Percentiles rank a stretch among this genome's conserved stretches.
These are phyloP conservation scores for Lepidium africanum DNA, from an alignment of 345 rosid species.

Conservation along the genomic window DNA sequence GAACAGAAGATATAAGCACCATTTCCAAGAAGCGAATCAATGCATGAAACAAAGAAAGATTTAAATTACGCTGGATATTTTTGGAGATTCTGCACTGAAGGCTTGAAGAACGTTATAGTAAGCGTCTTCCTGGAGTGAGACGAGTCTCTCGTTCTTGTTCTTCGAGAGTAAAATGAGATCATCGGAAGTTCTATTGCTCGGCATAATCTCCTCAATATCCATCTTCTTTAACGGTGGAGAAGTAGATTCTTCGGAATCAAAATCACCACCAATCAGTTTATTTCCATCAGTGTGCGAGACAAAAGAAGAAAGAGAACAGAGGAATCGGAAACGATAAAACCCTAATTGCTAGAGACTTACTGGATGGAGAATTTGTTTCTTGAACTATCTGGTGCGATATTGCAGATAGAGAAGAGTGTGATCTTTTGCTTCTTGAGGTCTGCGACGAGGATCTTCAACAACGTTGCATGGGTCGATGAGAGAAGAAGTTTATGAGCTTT, in stretches of 20 bases:
- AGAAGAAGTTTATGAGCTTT: background rate
- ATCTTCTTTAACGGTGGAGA: background rate
- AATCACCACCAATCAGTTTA: background rate
- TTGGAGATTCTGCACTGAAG: background rate
- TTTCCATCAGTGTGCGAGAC: background rate
- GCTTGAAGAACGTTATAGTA: constrained; percentile 1
- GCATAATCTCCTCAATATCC: background rate
- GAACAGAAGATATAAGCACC: background rate
- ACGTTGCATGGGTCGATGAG: background rate
- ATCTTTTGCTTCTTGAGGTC: background rate
- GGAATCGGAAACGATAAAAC: background rate
- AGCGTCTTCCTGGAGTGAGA: background rate
- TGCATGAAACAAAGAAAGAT: background rate
- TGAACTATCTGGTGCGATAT: background rate
- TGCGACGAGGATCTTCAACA: background rate
- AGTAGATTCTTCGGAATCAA: background rate
- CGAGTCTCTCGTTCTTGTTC: background rate
- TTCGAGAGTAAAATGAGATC: background rate
- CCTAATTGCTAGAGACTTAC: background rate
- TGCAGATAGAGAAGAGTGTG: background rate
- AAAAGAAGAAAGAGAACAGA: background rate
- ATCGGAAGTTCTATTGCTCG: background rate
- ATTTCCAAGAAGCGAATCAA: background rate
- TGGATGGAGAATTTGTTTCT: background rate
- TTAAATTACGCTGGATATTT: constrained; percentile 1